Base-by-base conservation (phyloP, 1,284 basidiomycete species). In the Clitocybe nebularis region DNA sequence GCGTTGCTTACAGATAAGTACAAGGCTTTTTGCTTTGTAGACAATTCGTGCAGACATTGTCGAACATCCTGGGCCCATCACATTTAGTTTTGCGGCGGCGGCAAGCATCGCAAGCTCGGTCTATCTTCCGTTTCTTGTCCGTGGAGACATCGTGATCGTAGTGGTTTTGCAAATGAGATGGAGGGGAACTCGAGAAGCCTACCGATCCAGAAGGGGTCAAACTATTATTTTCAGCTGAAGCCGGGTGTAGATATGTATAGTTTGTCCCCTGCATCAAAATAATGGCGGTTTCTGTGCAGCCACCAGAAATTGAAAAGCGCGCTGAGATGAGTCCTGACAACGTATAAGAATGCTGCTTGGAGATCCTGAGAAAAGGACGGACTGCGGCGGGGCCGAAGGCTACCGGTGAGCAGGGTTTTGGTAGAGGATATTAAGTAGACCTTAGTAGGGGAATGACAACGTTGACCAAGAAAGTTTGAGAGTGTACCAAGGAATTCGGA, bases 1-100 rank as follows among this genome's bases (percentile, higher is more conserved):
- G 19, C 10, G 11, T 8, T 16, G 72, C 81, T 48, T 52, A 84
- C 77, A 89, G 56, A 58, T 89, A 92, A 20, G 85, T 88, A 57
- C 88, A 91, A 2, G 72, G 64, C 47, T 80, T 75, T 46, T 74
- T 67, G 52, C 74, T 72, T 49, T 83, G 78, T 23, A 70, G 54
- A 64, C 89, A 92, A 58, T 85, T 88, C 30, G 85, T 79, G 61
- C 89, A 93, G 21, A 76, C 55, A 45, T 77, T 75, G 50, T 75
- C 69, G 9, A 62, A 60, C 70, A 74, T 77, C 54, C 65, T 71
- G 6, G 81, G 74, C 7, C 84, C 84, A 57, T 87, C 83, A 52
- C 84, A 87, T 55, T 75, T 78, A 20, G 78, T 81, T 61, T 86
- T 86, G 39, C 79, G 69, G 29, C 75, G 69, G 7, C 84, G 69